Percentiles rank a stretch among this genome's conserved stretches.
Evolutionary conservation across 2,329 filamentous ascomycete species (phyloP).

Genomic region (Botrytis paeoniae): DNA sequence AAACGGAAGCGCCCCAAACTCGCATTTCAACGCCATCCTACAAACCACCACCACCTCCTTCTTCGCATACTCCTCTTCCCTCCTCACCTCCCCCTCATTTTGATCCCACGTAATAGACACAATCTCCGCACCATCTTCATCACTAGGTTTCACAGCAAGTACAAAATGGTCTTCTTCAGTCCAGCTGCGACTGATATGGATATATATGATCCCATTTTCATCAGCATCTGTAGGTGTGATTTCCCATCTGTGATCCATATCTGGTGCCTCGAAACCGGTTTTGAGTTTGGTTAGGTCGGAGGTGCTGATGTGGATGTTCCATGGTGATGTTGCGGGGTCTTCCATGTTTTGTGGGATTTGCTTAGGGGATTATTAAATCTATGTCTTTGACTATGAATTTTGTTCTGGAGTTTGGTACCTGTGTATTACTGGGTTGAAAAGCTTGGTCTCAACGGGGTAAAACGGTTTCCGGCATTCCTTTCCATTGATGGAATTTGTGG

Average conservation of each 20-base stretch:
- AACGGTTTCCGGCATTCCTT: not conserved
- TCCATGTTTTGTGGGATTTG: not conserved
- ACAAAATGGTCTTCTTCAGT: not conserved
- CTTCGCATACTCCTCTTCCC: not conserved
- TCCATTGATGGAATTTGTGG: not conserved
- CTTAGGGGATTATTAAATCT: rapidly evolving
- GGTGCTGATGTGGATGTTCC: not conserved
- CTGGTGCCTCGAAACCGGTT: not conserved
- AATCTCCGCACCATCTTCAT: not conserved
- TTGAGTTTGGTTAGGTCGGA: not conserved
- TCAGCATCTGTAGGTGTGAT: not conserved
- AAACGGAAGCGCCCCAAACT: not conserved
- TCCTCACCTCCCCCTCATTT: not conserved
- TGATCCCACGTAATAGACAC: not conserved
- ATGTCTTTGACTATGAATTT: rapidly evolving
- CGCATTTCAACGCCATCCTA: not conserved
- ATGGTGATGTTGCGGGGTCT: not conserved
- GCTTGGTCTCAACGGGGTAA: not conserved
- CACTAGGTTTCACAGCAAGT: not conserved
- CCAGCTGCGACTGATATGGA: not conserved
- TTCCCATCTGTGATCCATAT: not conserved
- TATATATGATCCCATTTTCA: not conserved
- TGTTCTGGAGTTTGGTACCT: not conserved
- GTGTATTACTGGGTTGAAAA: not conserved
- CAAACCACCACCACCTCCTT: not conserved